Percentiles rank a stretch among this genome's conserved stretches.
These are phyloP conservation scores for Chalaropsis thielavioides DNA, from an alignment of 2,329 filamentous ascomycete species.

Conservation along the genomic window DNA sequence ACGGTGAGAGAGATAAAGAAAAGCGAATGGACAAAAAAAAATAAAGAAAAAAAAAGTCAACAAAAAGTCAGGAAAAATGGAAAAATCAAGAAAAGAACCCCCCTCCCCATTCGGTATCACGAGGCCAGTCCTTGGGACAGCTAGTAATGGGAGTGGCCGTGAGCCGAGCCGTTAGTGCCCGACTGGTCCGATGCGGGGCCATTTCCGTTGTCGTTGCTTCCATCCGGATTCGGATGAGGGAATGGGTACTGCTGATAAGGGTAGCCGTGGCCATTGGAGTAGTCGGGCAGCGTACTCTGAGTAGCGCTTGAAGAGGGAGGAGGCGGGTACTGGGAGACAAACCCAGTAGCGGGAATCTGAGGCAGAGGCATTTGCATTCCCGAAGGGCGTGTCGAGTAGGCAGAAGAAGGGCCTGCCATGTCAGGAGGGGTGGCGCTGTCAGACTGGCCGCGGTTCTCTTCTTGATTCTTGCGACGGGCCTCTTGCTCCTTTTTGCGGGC, in stretches of 20 bases:
- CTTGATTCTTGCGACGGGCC: constrained; percentile 52
- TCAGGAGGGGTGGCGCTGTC: constrained; percentile 2
- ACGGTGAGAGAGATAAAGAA: neutral
- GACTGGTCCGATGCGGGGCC: constrained; percentile 29
- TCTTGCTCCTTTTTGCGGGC: constrained; percentile 99
- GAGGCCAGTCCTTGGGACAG: neutral
- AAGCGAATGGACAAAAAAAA: neutral
- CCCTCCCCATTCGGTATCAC: too few species aligned
- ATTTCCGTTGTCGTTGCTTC: neutral
- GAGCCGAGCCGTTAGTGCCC: constrained; percentile 45
- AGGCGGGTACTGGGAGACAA: constrained; percentile 6
- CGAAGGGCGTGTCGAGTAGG: neutral
- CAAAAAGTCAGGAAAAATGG: neutral
- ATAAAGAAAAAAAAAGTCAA: neutral
- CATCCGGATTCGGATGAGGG: neutral
- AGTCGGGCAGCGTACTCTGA: constrained; percentile 38
- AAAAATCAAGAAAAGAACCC: neutral
- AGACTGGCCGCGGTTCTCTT: neutral
- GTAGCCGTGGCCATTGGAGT: constrained; percentile 40
- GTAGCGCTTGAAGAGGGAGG: constrained; percentile 32
- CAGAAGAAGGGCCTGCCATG: neutral
- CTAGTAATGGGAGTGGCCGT: constrained; percentile 28
- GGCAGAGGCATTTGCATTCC: constrained; percentile 14
- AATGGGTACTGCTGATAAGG: constrained; percentile 31
- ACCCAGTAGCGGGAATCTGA: constrained; percentile 1